These are phyloP conservation scores for Leptoxyphium fumago DNA, from an alignment of 2,329 filamentous ascomycete species.

Conservation along the genomic window DNA sequence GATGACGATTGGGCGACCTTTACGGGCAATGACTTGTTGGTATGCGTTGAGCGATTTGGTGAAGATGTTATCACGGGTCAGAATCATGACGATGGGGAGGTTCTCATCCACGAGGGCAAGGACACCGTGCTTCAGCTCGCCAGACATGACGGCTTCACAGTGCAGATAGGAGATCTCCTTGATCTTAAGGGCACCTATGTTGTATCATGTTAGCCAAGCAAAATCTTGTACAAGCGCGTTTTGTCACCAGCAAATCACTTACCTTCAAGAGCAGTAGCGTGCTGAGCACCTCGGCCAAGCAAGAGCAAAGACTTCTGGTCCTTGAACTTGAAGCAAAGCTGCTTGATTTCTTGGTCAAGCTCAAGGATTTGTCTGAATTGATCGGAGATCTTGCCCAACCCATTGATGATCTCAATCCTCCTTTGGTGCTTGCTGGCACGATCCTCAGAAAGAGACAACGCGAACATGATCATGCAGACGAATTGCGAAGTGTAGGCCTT, in stretches of 20 bases:
- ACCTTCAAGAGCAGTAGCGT: slow-evolving; percentile 90
- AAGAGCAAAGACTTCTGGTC: slow-evolving; percentile 92
- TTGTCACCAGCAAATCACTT: slow-evolving; percentile 7
- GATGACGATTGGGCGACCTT: slow-evolving; percentile 94
- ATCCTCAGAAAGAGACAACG: slow-evolving; percentile 88
- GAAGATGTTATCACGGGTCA: slow-evolving; percentile 91
- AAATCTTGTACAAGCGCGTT: background rate
- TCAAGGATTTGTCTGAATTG: slow-evolving; percentile 89
- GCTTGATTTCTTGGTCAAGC: slow-evolving; percentile 87
- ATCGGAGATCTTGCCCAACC: slow-evolving; percentile 68
- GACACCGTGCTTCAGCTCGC: slow-evolving; percentile 97
- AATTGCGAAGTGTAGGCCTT: slow-evolving; percentile 99
- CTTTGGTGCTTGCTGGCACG: slow-evolving; percentile 85
- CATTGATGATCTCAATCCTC: slow-evolving; percentile 91
- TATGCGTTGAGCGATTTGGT: slow-evolving; percentile 99
- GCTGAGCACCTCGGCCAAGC: slow-evolving; percentile 88
- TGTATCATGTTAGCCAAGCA: slow-evolving; percentile 11
- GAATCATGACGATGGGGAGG: slow-evolving; percentile 98
- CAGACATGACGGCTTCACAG: slow-evolving; percentile 99
- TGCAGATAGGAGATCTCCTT: slow-evolving; percentile 99
- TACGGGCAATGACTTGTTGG: slow-evolving; percentile 95
- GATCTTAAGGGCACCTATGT: slow-evolving; percentile 75
- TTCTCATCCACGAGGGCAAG: slow-evolving; percentile 95
- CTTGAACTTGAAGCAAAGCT: slow-evolving; percentile 87
- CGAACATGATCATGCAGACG: slow-evolving; percentile 99